Evolutionary conservation across 768 basidiomycete species (phyloP).

Genomic region (Mycena kentingensis): DNA sequence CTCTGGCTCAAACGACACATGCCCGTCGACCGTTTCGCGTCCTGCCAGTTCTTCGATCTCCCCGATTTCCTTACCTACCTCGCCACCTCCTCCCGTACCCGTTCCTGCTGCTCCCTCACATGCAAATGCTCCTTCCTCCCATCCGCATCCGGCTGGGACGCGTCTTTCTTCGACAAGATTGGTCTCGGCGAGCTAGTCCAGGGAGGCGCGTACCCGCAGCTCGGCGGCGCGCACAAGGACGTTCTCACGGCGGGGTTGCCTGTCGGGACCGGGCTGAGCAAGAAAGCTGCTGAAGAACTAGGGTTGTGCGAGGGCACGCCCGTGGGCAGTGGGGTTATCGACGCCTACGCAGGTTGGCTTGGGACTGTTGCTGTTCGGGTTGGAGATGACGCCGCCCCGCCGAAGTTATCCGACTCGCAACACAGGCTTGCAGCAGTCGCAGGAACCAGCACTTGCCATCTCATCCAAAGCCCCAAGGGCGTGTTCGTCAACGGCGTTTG

Average conservation of each 20-base stretch:
- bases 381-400: slow-evolving; percentile 53
- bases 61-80: slow-evolving; percentile 97
- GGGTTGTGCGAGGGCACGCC: slow-evolving; percentile 85
- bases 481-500: slow-evolving; percentile 91
- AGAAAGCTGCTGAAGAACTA: slow-evolving; percentile 78
- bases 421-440: slow-evolving; percentile 90
- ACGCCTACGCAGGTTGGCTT: slow-evolving; percentile 97
- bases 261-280: slow-evolving; percentile 80
- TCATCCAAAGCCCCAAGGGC: slow-evolving; percentile 81
- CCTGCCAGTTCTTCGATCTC: slow-evolving; percentile 85
- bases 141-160: slow-evolving; percentile 76
- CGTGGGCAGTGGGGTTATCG: slow-evolving; percentile 93
- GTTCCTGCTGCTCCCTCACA: slow-evolving; percentile 90
- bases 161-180: slow-evolving; percentile 82
- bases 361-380: slow-evolving; percentile 89
- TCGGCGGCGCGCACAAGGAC: slow-evolving; percentile 67
- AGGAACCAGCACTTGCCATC: slow-evolving; percentile 95
- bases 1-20: slow-evolving; percentile 95
- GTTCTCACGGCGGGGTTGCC: slow-evolving; percentile 84
- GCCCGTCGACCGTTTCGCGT: slow-evolving; percentile 65
- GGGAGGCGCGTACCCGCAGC: slow-evolving; percentile 62
- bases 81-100: slow-evolving; percentile 71
- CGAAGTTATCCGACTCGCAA: slow-evolving; percentile 62
- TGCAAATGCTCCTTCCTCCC: slow-evolving; percentile 97
- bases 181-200: slow-evolving; percentile 74